These are phyloP conservation scores for Sporothrix euskadiensis DNA, from an alignment of 2,329 filamentous ascomycete species.

Conservation along the genomic window DNA sequence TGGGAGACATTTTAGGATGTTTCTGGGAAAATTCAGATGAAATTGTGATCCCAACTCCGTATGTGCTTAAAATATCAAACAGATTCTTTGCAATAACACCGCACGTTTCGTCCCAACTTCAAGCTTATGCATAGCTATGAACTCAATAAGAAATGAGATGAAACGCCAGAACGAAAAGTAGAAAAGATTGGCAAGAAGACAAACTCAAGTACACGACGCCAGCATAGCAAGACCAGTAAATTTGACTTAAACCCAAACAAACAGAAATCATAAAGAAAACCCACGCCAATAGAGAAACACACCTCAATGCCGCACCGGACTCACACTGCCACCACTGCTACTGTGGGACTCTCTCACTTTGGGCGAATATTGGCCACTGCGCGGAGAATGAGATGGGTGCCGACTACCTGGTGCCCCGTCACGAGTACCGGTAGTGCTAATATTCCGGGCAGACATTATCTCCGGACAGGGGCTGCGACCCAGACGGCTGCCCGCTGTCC, in stretches of 20 bases:
- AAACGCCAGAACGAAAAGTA: no score
- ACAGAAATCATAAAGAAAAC: neutral
- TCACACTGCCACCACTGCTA: slow-evolving; percentile 14
- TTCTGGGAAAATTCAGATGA: neutral
- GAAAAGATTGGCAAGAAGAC: neutral
- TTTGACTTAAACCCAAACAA: neutral
- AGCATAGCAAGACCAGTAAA: neutral
- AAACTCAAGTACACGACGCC: neutral
- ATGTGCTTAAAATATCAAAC: neutral
- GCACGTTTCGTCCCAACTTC: no score
- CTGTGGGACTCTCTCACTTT: slow-evolving; percentile 22
- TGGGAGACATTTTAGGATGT: no score
- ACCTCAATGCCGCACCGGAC: neutral
- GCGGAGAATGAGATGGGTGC: neutral
- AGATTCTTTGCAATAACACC: neutral
- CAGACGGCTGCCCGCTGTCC: neutral
- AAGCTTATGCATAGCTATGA: no score
- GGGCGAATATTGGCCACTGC: slow-evolving; percentile 12
- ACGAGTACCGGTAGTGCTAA: neutral
- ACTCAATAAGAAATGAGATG: neutral
- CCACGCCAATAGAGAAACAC: no score
- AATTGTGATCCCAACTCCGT: neutral
- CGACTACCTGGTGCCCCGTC: neutral
- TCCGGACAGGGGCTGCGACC: slow-evolving; percentile 17
- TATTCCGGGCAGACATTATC: neutral